Base-by-base conservation (phyloP, 2,329 filamentous ascomycete species). In the Exophiala calicioides region DNA sequence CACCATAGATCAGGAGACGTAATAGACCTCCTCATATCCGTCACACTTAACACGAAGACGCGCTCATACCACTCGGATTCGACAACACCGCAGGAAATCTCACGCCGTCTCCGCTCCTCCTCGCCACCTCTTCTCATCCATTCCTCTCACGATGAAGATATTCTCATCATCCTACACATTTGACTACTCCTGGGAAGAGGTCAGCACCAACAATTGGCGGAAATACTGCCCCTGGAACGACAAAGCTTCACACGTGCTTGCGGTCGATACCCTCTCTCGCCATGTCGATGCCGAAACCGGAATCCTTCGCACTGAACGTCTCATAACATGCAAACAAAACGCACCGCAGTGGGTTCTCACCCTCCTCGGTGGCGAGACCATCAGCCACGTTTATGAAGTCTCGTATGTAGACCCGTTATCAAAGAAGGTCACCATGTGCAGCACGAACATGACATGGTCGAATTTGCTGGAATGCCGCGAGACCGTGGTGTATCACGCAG, bases 211-310 rank as follows among this genome's bases (percentile, higher is more conserved):
- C 66, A 98, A 98, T 79, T 98, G 93, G 93, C 86, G 84, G 60
- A 98, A 98, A 71, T 98, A 98, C 73, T 94, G 89, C 63, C 91
- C 91, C 15, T 97, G 93, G 91, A 98, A 98, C 75, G 87, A 96
- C 69, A 93, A 95, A 73, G 90, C 88, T n/a, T 88, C 90, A 30
- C 93, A 98, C 70, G 93, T 98, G 58, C 83, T 94, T 58, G 90
- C 89, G 58, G 93, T 97, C 63, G 93, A 98, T 73, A 97, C 91
- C 10, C 72, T 98, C 61, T 85, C 83, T 42, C 87, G 93, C 55
- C 68, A 68, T 7, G 73, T 88, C 29, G 82, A 87, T 62, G 68
- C 79, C 5, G 60, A 64, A 9, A 86, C 83, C 30, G 82, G 84
- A 61, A 85, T 88, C 60, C 71, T 88, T 32, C 82, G 84, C 56